These are phyloP conservation scores for Hypoxylon lienhwacheense DNA, from an alignment of 495 filamentous ascomycete species.

Conservation along the genomic window DNA sequence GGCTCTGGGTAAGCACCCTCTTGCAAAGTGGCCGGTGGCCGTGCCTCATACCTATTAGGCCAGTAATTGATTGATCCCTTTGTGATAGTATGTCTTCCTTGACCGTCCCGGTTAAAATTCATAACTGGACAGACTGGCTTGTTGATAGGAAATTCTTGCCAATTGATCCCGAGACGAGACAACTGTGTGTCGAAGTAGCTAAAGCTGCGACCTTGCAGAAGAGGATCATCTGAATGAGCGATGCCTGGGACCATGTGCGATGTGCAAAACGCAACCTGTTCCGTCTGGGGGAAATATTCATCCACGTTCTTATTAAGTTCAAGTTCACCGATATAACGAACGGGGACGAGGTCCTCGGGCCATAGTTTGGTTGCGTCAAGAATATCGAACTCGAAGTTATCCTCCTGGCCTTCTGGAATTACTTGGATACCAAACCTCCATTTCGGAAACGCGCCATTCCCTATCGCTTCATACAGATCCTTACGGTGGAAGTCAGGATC, in stretches of 20 bases:
- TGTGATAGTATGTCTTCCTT: conserved; percentile 58
- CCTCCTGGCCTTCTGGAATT: conserved; percentile 67
- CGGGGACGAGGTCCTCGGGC: conserved; percentile 81
- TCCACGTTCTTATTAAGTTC: conserved; percentile 82
- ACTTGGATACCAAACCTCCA: conserved; percentile 86
- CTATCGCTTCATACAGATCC: conserved; percentile 81
- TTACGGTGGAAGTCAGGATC: conserved; percentile 89
- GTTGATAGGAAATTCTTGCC: conserved; percentile 86
- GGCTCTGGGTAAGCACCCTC: conserved; percentile 72
- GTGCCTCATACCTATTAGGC: conserved; percentile 74
- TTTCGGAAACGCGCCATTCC: conserved; percentile 68
- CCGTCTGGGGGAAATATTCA: conserved; percentile 84
- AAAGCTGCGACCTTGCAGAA: conserved; percentile 84
- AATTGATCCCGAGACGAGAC: conserved; percentile 79
- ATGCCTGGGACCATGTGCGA: conserved; percentile 84
- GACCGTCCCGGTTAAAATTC: conserved; percentile 78
- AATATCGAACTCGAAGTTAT: conserved; percentile 89
- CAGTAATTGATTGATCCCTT: conserved; percentile 81
- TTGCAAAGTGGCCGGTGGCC: conserved; percentile 59
- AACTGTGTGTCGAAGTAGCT: conserved; percentile 88
- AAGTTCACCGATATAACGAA: conserved; percentile 78
- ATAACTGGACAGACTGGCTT: conserved; percentile 72
- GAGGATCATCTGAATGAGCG: conserved; percentile 81
- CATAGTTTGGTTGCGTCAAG: conserved; percentile 91
- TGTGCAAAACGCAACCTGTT: conserved; percentile 86